Percentiles rank a stretch among this genome's conserved stretches.
These are phyloP conservation scores for Calonectria pteridis DNA, from an alignment of 2,329 filamentous ascomycete genomes.

Conservation along the genomic window DNA sequence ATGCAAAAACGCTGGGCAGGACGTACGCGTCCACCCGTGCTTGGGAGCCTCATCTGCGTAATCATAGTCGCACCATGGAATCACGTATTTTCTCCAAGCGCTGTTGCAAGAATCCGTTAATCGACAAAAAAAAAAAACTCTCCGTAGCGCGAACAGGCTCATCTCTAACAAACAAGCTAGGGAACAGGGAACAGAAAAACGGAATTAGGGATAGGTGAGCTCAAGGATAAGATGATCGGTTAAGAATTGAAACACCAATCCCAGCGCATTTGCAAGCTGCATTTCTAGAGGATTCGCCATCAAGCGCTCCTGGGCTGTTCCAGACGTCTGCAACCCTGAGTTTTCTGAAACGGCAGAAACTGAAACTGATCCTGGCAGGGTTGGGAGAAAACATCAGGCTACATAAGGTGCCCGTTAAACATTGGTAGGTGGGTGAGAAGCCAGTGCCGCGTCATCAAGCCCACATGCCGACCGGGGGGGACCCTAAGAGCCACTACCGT, in stretches of 20 bases:
- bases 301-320: slow-evolving; percentile 15
- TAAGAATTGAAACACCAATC: slow-evolving; percentile 17
- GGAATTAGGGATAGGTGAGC: neutral
- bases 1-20: slow-evolving; percentile 3
- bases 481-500: neutral
- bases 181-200: neutral
- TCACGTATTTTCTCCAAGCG: slow-evolving; percentile 22
- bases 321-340: slow-evolving; percentile 29
- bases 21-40: neutral
- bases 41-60: neutral
- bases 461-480: slow-evolving; percentile 23
- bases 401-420: slow-evolving; percentile 29
- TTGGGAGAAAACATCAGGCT: slow-evolving; percentile 37
- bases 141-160: neutral
- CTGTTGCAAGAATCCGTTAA: neutral
- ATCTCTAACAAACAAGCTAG: neutral
- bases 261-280: neutral
- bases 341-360: slow-evolving; percentile 39
- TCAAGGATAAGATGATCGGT: slow-evolving; percentile 6
- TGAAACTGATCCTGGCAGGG: slow-evolving; percentile 35
- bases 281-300: slow-evolving; percentile 2
- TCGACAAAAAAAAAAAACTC: slow-evolving; percentile 6
- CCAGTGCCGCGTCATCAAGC: slow-evolving; percentile 40
- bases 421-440: neutral
- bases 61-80: slow-evolving; percentile 28